Base-by-base conservation (phyloP, 2,329 filamentous ascomycete species). In the Massarina eburnea region DNA sequence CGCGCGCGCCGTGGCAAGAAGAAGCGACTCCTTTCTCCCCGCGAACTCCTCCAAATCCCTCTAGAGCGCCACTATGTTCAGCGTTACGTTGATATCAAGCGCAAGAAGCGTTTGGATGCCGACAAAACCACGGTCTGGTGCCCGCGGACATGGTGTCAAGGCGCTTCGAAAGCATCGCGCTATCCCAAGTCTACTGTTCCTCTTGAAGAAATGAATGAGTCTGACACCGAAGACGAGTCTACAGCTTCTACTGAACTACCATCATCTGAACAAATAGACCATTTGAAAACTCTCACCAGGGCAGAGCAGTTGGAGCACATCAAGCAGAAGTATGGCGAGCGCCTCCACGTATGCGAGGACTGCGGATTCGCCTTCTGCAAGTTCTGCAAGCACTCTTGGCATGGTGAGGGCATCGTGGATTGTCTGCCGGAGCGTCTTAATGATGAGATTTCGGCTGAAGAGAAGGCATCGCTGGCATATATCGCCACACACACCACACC, bases 61-160 rank as follows among this genome's bases (percentile, higher is more conserved):
- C 53, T 75, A 3, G 61, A 68, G 20, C 80, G 85, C 45, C 82
- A 86, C 8, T 79, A 78, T 32, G 89, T 95, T 4, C 85, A 87
- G 61, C 84, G 91, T 45, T 96, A 92, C 66, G 87, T 95, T 4
- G 83, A 83, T 22, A 77, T 96, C 52, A 95, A 91, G 72, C 88
- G 94, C 64, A 96, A 96, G 73, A 87, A 85, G 49, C 85, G 88
- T 62, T 79, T 96, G 2, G 91, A 96, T 68, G 84, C 88, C 1
- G 90, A 96, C 71, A 94, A 91, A 64, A 86, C 85, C 47, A 95
- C 90, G 0, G 80, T 96, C 19, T 96, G 95, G 69, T 96, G 91
- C 61, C 91, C 91, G 1, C 81, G 91, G 10, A 79, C 84, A 47
- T 95, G 89, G 88, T 96, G 91, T 65, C 88, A 91, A 66, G 90